These are phyloP conservation scores for Chytridium lagenaria DNA, from an alignment of 371 early-diverging fungal genomes.

Conservation along the genomic window DNA sequence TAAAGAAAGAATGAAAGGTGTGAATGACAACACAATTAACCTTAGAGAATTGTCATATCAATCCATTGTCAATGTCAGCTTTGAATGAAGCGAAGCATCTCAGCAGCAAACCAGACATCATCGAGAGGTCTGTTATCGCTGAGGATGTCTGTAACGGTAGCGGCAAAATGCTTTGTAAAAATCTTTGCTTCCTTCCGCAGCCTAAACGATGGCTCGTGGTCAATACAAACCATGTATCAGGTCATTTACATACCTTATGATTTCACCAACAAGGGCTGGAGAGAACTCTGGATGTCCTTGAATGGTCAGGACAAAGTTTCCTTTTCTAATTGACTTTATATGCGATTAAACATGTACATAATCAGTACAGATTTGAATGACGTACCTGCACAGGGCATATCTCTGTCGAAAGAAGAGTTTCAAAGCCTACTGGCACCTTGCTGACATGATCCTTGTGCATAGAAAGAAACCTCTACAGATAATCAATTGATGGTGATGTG, in stretches of 20 bases:
- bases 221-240: not conserved
- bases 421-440: conserved; percentile 59
- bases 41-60: not conserved
- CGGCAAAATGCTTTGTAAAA: conserved; percentile 46
- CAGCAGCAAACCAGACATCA: conserved; percentile 31
- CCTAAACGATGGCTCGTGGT: conserved; percentile 41
- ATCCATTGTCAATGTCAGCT: no score
- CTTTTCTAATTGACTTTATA: conserved; percentile 50
- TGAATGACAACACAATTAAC: no score
- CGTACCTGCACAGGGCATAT: conserved; percentile 51
- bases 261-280: conserved; percentile 56
- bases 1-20: not conserved
- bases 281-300: conserved; percentile 83
- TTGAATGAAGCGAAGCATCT: not conserved
- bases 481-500: not conserved
- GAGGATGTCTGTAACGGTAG: not conserved
- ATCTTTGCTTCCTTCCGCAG: conserved; percentile 52
- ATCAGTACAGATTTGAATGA: no score
- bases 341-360: no score
- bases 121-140: conserved; percentile 39
- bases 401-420: conserved; percentile 54
- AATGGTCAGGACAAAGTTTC: conserved; percentile 66
- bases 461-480: conserved; percentile 50
- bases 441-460: conserved; percentile 75
- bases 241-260: conserved; percentile 39